Percentiles rank a stretch among this genome's conserved stretches.
Evolutionary conservation across 1,284 basidiomycete species (phyloP).

Genomic region (Inonotus obliquus): DNA sequence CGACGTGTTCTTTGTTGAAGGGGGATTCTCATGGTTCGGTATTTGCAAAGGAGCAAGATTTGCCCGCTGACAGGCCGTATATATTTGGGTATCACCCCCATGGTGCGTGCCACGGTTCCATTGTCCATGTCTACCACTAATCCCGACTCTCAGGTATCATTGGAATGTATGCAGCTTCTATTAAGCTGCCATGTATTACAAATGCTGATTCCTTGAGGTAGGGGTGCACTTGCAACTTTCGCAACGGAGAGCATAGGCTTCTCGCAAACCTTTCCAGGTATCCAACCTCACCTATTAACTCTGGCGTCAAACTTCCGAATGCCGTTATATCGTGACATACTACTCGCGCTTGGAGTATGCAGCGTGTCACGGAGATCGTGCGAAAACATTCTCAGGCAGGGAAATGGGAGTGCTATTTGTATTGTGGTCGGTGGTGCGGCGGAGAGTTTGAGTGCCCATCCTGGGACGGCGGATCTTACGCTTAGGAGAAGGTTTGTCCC

Average conservation of each 20-base stretch:
- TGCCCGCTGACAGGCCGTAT: constrained; percentile 89
- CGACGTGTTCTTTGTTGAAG: background rate
- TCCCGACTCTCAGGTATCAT: constrained; percentile 62
- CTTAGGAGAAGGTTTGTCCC: constrained; percentile 62
- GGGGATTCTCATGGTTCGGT: constrained; percentile 1
- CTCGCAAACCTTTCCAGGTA: constrained; percentile 84
- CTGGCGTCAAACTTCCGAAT: constrained; percentile 87
- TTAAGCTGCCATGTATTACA: background rate
- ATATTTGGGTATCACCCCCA: constrained; percentile 98
- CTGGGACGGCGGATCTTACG: constrained; percentile 93
- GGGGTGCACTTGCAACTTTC: constrained; percentile 92
- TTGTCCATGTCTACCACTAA: constrained; percentile 1
- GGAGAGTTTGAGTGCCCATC: constrained; percentile 89
- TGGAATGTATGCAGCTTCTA: constrained; percentile 54
- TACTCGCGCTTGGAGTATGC: constrained; percentile 83
- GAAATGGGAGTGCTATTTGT: constrained; percentile 74
- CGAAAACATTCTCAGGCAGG: constrained; percentile 78
- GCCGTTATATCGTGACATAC: constrained; percentile 90
- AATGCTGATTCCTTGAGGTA: constrained; percentile 28
- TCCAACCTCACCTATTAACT: constrained; percentile 90
- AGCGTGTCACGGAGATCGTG: constrained; percentile 91
- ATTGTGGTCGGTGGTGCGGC: constrained; percentile 98
- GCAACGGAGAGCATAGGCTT: constrained; percentile 97
- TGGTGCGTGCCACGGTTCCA: constrained; percentile 44
- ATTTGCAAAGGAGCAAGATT: constrained; percentile 66